phyloP scores from a whole-genome alignment of 2,329 filamentous ascomycete genomes.

The Fusarium pseudograminearum region DNA sequence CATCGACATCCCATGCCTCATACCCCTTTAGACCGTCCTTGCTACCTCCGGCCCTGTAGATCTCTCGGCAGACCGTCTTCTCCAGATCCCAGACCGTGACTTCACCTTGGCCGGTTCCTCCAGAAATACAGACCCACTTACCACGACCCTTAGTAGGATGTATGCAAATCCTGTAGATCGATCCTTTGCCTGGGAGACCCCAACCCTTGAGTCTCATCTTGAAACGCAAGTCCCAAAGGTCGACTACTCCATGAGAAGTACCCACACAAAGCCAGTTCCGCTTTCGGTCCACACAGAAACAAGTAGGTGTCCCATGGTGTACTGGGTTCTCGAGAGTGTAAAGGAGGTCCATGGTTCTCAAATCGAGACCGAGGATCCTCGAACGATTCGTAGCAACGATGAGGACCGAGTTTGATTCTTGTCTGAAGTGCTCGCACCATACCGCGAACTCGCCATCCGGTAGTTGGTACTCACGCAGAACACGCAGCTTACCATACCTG shows the following conservation, averaged over 20 bases:
- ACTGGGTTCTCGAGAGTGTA: constrained; percentile 88
- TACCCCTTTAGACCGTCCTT: constrained; percentile 75
- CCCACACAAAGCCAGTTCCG: constrained; percentile 92
- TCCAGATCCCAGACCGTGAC: constrained; percentile 97
- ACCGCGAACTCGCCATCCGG: constrained; percentile 80
- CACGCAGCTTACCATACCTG: constrained; percentile 81
- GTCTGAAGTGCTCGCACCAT: constrained; percentile 92
- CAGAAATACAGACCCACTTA: constrained; percentile 88
- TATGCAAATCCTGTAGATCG: constrained; percentile 82
- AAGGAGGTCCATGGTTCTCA: constrained; percentile 85
- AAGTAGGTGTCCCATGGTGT: constrained; percentile 90
- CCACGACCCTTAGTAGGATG: constrained; percentile 84
- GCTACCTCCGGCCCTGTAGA: constrained; percentile 78
- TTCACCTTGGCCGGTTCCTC: constrained; percentile 87
- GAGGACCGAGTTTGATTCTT: constrained; percentile 84
- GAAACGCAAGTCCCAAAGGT: constrained; percentile 98
- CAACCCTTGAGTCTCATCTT: constrained; percentile 87
- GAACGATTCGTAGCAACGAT: constrained; percentile 89
- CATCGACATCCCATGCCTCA: constrained; percentile 89
- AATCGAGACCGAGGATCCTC: constrained; percentile 84
- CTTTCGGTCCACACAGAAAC: constrained; percentile 87
- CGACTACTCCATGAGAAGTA: constrained; percentile 91
- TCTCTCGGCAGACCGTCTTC: constrained; percentile 86
- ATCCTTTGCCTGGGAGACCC: constrained; percentile 83
- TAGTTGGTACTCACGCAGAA: constrained; percentile 85